Evolutionary conservation across 2,329 filamentous ascomycete genomes (phyloP), one percentile per base, ranked within the genome.

Genomic region (Hypoxylon sp.): DNA sequence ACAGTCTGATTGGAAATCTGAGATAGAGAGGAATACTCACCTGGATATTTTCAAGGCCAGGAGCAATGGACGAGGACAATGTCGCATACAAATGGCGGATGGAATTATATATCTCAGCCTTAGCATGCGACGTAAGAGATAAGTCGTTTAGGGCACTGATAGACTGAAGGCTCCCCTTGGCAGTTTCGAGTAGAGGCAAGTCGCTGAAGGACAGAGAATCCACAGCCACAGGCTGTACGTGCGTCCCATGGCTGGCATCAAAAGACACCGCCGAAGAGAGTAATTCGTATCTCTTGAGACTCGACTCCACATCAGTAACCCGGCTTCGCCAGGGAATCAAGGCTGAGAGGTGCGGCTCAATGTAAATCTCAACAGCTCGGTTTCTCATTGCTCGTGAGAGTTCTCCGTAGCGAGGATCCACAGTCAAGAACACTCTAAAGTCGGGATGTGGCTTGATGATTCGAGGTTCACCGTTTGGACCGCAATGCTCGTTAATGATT

Each of bases 321-420:
- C 75, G 79, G n/a, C 74, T 74, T n/a, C 79, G 73, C 72, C 78
- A 80, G 2, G 71, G 54, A 2, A 77, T 74, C 1, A 71, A 67
- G 9, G 43, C 65, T 1, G 80, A 78, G 1, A 79, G 78, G 3
- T 80, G 74, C 5, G 78, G 78, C 67, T 89, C 84, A 47, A 99
- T 83, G 74, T 90, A 96, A 8, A 99, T 91, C 78, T 99, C 96
- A 25, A 97, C 86, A 51, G 94, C 94, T 77, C 96, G 88, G 79
- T 99, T 99, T 61, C 96, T 87, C 96, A 99, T 99, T 0, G 96
- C 96, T 68, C 96, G 87, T 2, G 96, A 99, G 7, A 99, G 84
- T 78, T 99, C 96, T 16, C 96, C 96, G 77, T 97, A 92, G 52
- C 90, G 88, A 47, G 96, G 90, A 77, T 99, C 95, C 82, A 97